These are phyloP conservation scores for Neurospora sp. DNA, from an alignment of 495 filamentous ascomycete genomes.

Conservation along the genomic window DNA sequence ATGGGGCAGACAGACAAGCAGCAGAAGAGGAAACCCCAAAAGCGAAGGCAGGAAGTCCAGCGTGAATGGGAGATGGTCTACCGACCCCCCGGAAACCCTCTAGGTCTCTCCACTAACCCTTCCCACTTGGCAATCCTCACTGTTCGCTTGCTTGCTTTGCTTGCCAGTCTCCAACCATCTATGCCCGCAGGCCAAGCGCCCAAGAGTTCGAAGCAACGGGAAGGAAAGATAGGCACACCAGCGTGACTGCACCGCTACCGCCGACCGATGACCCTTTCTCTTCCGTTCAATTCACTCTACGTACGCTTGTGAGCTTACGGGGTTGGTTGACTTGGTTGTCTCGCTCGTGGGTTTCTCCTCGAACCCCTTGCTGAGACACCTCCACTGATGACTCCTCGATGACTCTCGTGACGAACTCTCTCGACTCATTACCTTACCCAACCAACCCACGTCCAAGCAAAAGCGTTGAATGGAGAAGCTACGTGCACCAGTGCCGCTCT, in stretches of 20 bases:
- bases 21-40: neutral
- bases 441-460: too few species aligned
- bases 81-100: neutral
- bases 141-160: neutral
- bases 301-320: neutral
- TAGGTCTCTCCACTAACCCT: neutral
- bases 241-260: neutral
- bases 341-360: neutral
- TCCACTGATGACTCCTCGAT: neutral
- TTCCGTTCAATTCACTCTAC: neutral
- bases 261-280: neutral
- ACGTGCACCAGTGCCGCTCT: too few species aligned
- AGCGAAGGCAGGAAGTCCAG: neutral
- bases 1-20: too few species aligned
- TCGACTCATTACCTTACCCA: too few species aligned
- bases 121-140: neutral
- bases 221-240: neutral
- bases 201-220: neutral
- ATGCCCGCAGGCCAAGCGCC: neutral
- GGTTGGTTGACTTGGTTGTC: neutral
- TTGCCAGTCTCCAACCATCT: neutral
- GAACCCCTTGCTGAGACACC: neutral
- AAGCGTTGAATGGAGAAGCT: too few species aligned
- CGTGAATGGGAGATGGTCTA: neutral
- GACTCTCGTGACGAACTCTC: neutral